phyloP scores from a whole-genome alignment of 2,329 filamentous ascomycete genomes.

The Diaporthe amygdali region DNA sequence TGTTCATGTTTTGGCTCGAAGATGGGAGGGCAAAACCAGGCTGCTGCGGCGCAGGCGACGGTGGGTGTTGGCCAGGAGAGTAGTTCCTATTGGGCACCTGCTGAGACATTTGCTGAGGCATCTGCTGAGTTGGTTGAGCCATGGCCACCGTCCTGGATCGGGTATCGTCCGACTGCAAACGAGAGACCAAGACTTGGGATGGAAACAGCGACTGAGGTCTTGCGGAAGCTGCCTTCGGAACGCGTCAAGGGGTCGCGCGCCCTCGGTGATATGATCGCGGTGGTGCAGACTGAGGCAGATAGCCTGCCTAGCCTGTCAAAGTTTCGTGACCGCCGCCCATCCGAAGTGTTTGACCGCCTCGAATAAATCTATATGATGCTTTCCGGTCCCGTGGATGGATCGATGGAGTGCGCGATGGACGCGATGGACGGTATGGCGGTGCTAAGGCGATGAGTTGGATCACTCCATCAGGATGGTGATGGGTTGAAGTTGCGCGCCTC shows the following conservation, averaged over 20 bases:
- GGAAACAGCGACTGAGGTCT: background rate
- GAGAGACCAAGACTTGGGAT: background rate
- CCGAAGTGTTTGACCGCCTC: background rate
- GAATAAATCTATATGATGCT: background rate
- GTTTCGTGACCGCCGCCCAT: conserved; percentile 16
- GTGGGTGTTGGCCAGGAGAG: conserved; percentile 66
- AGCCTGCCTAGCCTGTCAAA: conserved; percentile 26
- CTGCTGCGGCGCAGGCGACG: conserved; percentile 64
- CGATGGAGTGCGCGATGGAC: background rate
- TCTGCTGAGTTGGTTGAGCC: conserved; percentile 37
- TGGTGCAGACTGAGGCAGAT: conserved; percentile 25
- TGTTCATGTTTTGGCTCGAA: background rate
- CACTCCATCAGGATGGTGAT: conserved; percentile 16
- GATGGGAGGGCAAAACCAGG: conserved; percentile 55
- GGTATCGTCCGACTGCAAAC: background rate
- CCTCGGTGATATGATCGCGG: background rate
- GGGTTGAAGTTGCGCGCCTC: conserved; percentile 17
- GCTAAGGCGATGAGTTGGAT: background rate
- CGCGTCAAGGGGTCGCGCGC: background rate
- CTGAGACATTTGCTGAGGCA: conserved; percentile 34
- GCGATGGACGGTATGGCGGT: conserved; percentile 3
- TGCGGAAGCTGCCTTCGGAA: background rate
- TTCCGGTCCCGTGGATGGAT: background rate
- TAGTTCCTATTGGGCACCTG: conserved; percentile 53
- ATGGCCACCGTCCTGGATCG: conserved; percentile 16